A percentile compares a stretch with the other conserved stretches of the same genome.
Conservation (phyloP, 2,329 filamentous ascomycete species). For the Talaromyces sp. region DNA sequence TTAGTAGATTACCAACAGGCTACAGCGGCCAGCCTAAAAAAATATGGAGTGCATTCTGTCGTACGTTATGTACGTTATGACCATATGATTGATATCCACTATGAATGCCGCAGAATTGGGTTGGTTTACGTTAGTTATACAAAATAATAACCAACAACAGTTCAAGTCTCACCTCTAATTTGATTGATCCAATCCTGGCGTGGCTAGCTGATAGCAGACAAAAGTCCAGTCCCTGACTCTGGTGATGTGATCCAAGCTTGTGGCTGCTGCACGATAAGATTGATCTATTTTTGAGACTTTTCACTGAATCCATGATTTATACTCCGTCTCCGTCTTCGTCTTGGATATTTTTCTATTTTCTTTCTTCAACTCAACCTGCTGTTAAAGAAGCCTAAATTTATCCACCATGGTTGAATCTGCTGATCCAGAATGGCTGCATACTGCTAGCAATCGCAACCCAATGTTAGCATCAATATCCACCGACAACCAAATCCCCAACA, state of each 20-base stretch:
- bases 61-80: not conserved
- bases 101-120: not conserved
- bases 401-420: not conserved
- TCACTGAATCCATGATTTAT: not conserved
- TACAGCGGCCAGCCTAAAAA: too few relatives aligned
- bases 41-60: not conserved
- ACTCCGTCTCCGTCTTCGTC: not conserved
- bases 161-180: not conserved
- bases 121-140: too few relatives aligned
- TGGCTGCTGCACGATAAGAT: not conserved
- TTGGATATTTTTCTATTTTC: not conserved
- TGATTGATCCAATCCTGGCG: not conserved
- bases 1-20: too few relatives aligned
- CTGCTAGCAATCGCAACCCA: not conserved
- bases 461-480: not conserved
- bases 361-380: not conserved
- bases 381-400: not conserved
- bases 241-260: not conserved
- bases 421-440: not conserved
- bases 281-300: conserved; percentile 4
- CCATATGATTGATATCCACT: not conserved
- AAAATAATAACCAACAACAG: too few relatives aligned
- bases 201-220: not conserved
- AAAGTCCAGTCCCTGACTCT: not conserved
- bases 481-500: not conserved